Conservation (phyloP, 2,329 filamentous ascomycete species). For the Escovopsis sp. region DNA sequence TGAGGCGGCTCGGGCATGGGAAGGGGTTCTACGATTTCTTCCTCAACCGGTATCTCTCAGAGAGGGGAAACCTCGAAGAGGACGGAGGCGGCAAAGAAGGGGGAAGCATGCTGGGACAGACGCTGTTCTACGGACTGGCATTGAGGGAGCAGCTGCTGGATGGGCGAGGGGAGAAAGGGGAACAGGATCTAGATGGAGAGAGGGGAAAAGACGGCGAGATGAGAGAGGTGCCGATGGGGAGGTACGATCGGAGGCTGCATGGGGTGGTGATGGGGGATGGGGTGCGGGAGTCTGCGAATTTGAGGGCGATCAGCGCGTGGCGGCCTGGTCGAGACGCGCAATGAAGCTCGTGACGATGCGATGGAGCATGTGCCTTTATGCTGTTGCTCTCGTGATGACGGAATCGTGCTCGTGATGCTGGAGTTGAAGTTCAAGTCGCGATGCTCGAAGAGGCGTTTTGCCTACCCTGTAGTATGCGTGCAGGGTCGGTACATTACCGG, state of each 20-base stretch:
- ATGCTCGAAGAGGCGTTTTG: too few species aligned
- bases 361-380: too few species aligned
- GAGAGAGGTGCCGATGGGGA: slow-evolving; percentile 60
- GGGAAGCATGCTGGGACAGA: too few species aligned
- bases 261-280: slow-evolving; percentile 61
- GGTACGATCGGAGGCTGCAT: slow-evolving; percentile 67
- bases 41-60: slow-evolving; percentile 53
- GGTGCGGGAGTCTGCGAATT: slow-evolving; percentile 21
- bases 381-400: too few species aligned
- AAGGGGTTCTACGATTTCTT: slow-evolving; percentile 97
- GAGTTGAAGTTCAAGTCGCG: too few species aligned
- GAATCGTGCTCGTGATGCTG: too few species aligned
- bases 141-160: slow-evolving; percentile 71
- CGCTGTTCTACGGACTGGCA: slow-evolving; percentile 54
- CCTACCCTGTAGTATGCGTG: too few species aligned
- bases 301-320: not conserved
- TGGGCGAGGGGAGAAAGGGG: slow-evolving; percentile 36
- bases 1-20: slow-evolving; percentile 77
- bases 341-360: too few species aligned
- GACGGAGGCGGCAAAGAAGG: too few species aligned
- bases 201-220: too few species aligned
- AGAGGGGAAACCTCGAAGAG: slow-evolving; percentile 20
- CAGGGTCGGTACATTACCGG: too few species aligned
- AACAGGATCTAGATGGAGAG: too few species aligned
- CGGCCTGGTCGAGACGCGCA: not conserved